Conservation (phyloP, 2,329 filamentous ascomycete genomes). For the Talaromyces sp. region DNA sequence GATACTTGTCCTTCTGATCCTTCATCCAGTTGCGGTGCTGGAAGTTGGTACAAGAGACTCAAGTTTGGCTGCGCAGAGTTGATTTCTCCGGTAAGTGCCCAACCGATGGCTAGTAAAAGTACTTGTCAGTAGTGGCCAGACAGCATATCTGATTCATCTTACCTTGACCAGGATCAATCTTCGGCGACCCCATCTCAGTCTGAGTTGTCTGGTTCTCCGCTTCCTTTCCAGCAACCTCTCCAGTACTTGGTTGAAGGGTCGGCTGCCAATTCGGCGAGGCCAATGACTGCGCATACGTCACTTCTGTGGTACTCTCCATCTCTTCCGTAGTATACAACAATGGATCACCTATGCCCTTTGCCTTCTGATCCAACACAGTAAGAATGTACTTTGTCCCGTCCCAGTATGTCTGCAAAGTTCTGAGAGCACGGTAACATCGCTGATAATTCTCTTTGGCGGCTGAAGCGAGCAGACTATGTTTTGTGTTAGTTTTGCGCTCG, state of each 20-base stretch:
- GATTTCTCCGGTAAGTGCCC: constrained; percentile 82
- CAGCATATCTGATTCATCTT: constrained; percentile 23
- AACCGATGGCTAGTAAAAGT: constrained; percentile 63
- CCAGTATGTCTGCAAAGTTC: constrained; percentile 81
- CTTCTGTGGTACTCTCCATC: constrained; percentile 65
- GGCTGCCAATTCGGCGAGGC: constrained; percentile 49
- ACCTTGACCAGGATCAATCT: constrained; percentile 52
- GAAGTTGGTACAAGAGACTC: constrained; percentile 71
- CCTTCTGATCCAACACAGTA: constrained; percentile 80
- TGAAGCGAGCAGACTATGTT: constrained; percentile 72
- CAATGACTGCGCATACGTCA: constrained; percentile 50
- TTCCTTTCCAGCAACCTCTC: constrained; percentile 23
- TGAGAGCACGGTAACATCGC: constrained; percentile 76
- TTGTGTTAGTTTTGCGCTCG: constrained; percentile 42
- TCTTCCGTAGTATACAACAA: constrained; percentile 66
- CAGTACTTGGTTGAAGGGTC: constrained; percentile 23
- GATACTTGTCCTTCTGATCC: constrained; percentile 28
- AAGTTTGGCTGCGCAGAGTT: constrained; percentile 81
- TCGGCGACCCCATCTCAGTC: constrained; percentile 41
- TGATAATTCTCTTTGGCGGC: constrained; percentile 85
- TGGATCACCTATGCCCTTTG: constrained; percentile 79
- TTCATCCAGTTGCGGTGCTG: constrained; percentile 31
- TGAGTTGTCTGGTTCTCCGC: constrained; percentile 25
- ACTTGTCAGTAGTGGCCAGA: constrained; percentile 19
- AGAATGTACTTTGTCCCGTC: constrained; percentile 82